These are phyloP conservation scores for Pseudomonodictys pantanalensis DNA, from an alignment of 495 filamentous ascomycete species.

Conservation along the genomic window DNA sequence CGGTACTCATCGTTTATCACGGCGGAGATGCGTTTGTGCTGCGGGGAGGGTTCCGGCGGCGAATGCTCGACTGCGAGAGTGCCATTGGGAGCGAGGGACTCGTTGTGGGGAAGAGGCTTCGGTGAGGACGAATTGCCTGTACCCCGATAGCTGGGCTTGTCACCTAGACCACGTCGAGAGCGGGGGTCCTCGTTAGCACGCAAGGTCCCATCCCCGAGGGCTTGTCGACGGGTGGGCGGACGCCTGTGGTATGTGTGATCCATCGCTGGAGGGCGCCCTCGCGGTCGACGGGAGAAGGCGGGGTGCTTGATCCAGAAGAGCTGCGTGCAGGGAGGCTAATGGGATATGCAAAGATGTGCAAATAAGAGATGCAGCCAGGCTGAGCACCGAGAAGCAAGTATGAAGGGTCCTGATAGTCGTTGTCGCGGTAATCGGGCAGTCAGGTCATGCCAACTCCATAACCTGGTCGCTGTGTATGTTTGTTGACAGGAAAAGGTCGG, in stretches of 20 bases:
- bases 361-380: conserved; percentile 16
- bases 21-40: conserved; percentile 55
- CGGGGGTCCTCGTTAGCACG: conserved; percentile 23
- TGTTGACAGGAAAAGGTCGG: not conserved
- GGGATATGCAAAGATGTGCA: not conserved
- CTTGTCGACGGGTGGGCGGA: conserved; percentile 16
- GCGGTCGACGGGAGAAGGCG: not conserved
- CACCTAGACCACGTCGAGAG: conserved; percentile 2
- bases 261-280: not conserved
- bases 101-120: conserved; percentile 22
- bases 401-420: not conserved
- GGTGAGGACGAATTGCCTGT: conserved; percentile 15
- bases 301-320: too few species aligned
- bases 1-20: conserved; percentile 51
- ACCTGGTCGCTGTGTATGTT: conserved; percentile 4
- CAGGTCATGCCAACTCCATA: conserved; percentile 3
- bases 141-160: not conserved
- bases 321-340: not conserved
- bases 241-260: conserved; percentile 10
- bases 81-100: conserved; percentile 29
- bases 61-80: conserved; percentile 27
- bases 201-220: conserved; percentile 23
- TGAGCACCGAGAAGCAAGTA: conserved; percentile 17
- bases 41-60: conserved; percentile 43
- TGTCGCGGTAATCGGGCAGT: not conserved